Evolutionary conservation across 1,139 yeast species (phyloP), one percentile per base, ranked within the genome.

Genomic region (Arxiozyma heterogenica): DNA sequence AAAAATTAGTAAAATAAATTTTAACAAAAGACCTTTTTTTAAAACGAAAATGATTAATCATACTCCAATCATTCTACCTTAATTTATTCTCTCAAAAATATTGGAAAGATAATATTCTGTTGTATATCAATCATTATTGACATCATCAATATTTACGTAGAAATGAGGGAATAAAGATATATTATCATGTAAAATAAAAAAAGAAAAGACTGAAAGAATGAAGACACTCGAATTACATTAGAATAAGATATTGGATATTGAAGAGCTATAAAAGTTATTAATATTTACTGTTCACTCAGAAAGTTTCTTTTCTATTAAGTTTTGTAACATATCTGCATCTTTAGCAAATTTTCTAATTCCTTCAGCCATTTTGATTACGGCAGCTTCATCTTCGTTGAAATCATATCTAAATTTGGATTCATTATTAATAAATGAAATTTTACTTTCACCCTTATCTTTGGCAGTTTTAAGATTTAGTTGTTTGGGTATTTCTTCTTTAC

Each of bases 301-400:
- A 62, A 88, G 77, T 76, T 80, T 87, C 67, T 78, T 73, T 76
- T 86, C 88, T 73, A 93, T 80, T 70, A 83, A 78, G 64, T 80
- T 76, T 73, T 86, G 79, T 71, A 93, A 82, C 58, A 95, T 84
- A 65, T 76, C 83, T 65, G 95, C 87, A 73, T 93, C 98, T 73
- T 87, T 91, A 67, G 96, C 88, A 75, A 93, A 93, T 74, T 83
- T 82, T 80, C 98, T 86, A 77, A 93, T 93, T 81, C 98, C 98
- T 71, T 93, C 96, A 63, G 96, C 75, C 70, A 93, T 83, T 81
- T 93, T 93, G 78, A 90, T 97, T 63, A 96, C 89, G 66, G 97
- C 94, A 98, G 93, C 91, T 64, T 93, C 94, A 73, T 93, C 98
- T 73, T 93, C 95, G 77, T 93, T 93, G 65, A 93, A 78, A 57